Conservation (phyloP, 257 asterid genomes). For the Solanum corneliomulleri region DNA sequence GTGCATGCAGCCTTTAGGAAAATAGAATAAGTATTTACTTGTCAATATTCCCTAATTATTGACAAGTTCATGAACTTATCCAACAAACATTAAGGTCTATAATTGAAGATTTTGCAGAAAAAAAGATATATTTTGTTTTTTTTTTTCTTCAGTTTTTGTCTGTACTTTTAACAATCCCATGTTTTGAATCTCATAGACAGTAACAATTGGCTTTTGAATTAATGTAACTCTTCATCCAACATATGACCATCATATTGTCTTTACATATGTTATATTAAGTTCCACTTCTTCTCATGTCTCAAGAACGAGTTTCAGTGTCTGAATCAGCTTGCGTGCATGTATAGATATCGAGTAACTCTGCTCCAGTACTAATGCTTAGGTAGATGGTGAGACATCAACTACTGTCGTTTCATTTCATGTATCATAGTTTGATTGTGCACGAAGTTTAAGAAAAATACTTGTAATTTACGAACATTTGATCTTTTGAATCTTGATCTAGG, state of each 20-base stretch:
- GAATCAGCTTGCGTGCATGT: not conserved
- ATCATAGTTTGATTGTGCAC: not conserved
- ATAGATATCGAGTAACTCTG: not conserved
- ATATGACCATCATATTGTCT: not conserved
- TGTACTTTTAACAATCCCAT: not conserved
- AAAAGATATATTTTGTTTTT: conserved; percentile 11
- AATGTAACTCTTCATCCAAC: not conserved
- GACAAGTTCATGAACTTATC: conserved; percentile 35
- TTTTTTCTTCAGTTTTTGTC: not conserved
- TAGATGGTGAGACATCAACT: not conserved
- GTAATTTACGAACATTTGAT: not conserved
- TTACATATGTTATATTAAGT: not conserved
- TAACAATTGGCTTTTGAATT: not conserved
- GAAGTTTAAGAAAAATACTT: not conserved
- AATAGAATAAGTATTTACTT: conserved; percentile 4
- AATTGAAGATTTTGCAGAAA: conserved; percentile 33
- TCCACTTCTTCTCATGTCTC: conserved; percentile 12
- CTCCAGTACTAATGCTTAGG: not conserved
- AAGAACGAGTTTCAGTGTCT: not conserved
- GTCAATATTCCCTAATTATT: conserved; percentile 5
- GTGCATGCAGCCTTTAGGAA: conserved; percentile 15
- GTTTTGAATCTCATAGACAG: conserved; percentile 8
- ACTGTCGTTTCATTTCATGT: not conserved
- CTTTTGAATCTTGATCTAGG: not conserved
- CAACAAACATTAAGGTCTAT: conserved; percentile 1